Evolutionary conservation across 371 early-diverging fungal genomes (phyloP), one percentile per base, ranked within the genome.

Genomic region (Umbelopsis sp.): DNA sequence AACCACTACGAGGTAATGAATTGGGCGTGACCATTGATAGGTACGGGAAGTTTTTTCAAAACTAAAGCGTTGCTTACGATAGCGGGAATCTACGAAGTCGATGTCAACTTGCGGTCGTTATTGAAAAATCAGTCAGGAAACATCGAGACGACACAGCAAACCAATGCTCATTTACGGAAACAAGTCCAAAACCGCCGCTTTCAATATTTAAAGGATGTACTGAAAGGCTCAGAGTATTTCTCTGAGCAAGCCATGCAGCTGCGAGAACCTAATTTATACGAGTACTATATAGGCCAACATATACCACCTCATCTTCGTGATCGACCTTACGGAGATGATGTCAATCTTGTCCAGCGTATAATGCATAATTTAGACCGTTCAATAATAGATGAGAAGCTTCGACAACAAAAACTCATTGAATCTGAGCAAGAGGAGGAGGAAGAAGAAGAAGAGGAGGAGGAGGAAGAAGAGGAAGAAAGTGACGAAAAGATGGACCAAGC

Each of bases 391-490:
- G 76, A 81, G 46, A 68, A 76, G 45, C 64, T 78, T 50, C 63
- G 57, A n/a, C 62, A 37, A 41, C 79, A 83, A 51, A 72, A 76
- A 44, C 50, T 64, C 8, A 70, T 71, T 2, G 78, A 78, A 24
- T 78, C 80, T 44, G 82, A 83, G 22, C 84, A 82, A 65, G 80
- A 82, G 44, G 86, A 86, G 32, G 86, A 85, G 35, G 82, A 83
- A n/a, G 79, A 78, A 0, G 75, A 77, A 0, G 74, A 29, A 29
- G 29, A 78, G 1, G 75, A 77, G 0, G 74, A 76, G 0, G 76
- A 79, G 18, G 75, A 75, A 0, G 78, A 76, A 0, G 76, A 79
- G 18, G 75, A 75, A 0, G 78, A 79, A 32, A 71, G 66, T 12
- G 69, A 70, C 24, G 70, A 67, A 63, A 72, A 68, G 38, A 65